These are phyloP conservation scores for Podospora didyma DNA, from an alignment of 495 filamentous ascomycete genomes.

Conservation along the genomic window DNA sequence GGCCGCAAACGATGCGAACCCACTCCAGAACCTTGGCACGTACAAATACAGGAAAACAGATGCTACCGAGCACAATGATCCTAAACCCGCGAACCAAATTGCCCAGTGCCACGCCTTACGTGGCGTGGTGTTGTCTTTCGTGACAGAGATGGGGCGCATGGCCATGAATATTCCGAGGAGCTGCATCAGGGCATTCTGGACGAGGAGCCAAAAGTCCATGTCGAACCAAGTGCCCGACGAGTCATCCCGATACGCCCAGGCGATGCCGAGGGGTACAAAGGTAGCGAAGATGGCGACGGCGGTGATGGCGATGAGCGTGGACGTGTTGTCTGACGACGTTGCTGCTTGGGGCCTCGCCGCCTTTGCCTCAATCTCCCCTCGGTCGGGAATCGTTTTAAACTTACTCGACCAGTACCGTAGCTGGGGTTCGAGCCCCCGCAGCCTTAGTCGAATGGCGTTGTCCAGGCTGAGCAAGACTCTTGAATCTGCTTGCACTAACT, in stretches of 20 bases:
- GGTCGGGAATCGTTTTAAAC: neutral
- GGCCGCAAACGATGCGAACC: neutral
- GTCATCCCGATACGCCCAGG: neutral
- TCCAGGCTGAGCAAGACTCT: neutral
- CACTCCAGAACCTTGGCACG: neutral
- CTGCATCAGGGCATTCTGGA: neutral
- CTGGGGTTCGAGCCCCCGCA: neutral
- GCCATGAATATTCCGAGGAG: neutral
- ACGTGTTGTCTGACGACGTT: neutral
- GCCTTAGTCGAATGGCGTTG: neutral
- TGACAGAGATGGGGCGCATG: neutral
- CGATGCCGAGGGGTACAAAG: neutral
- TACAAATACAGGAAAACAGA: neutral
- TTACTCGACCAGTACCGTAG: neutral
- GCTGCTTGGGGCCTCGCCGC: neutral
- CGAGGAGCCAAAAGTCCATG: neutral
- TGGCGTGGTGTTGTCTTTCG: neutral
- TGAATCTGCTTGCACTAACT: neutral
- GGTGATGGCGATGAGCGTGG: neutral
- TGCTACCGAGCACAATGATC: neutral
- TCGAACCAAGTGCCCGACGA: neutral
- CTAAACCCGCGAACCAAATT: neutral
- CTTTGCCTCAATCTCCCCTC: neutral
- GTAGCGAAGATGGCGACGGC: neutral
- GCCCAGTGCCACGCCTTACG: neutral